Evolutionary conservation across 2,329 filamentous ascomycete species (phyloP), one percentile per base, ranked within the genome.

Genomic region (Fusarium nurragi): DNA sequence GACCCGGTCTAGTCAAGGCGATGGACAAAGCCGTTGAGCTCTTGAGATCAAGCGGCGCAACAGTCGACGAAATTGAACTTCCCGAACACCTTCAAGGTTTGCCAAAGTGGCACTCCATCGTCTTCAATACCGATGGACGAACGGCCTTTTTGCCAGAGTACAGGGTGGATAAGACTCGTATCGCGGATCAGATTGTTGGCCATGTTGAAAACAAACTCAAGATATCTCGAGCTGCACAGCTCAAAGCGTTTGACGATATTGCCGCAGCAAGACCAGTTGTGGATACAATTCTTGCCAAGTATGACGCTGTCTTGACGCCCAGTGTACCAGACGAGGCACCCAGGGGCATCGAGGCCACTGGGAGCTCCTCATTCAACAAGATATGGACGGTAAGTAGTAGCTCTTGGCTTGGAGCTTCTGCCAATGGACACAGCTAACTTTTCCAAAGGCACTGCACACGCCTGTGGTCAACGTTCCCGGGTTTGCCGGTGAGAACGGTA

Each of bases 261-360:
- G 82, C 84, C 0, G 76, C 76, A 0, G 75, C 85, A 16, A 71
- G 86, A 37, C 84, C 85, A 0, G 75, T 79, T 12, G 79, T 84
- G 2, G 85, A 88, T 66, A 72, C 73, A 3, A 78, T 88, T 26
- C 77, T 81, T 0, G 69, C 71, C 0, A 73, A 73, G 12, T 88
- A 85, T 49, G 81, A 79, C 19, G 84, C 82, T 0, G 77, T 88
- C 0, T 57, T 89, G n/a, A 83, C 81, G 1, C 86, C 86, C 0
- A 87, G 84, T 57, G 84, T 82, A 0, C 71, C 80, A 0, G 86
- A 87, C 56, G 86, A 87, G 64, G 86, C 86, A 0, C 85, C 86
- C 0, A 41, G 79, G 0, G 86, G 86, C 0, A 45, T 64, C 1
- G 77, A 78, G 6, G 79, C 74, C 40, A 89, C 85, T 0, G 86